A percentile compares a stretch with the other conserved stretches of the same genome.
Evolutionary conservation across 768 basidiomycete genomes (phyloP).

Genomic region (Lactarius vividus): DNA sequence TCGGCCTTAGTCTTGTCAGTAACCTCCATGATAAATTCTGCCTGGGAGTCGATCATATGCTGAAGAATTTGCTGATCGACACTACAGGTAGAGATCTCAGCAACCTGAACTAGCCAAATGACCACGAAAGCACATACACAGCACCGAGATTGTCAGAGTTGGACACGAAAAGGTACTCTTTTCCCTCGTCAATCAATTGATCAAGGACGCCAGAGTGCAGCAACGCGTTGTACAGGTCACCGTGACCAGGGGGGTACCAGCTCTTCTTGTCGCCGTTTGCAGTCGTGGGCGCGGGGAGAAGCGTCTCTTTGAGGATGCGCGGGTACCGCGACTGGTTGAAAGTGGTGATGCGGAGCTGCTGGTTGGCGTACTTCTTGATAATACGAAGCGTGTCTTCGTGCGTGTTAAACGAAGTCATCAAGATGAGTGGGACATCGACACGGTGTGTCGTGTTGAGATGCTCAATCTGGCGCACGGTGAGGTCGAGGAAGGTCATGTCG

Average conservation of each 20-base stretch:
- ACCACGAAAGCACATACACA: constrained; percentile 49
- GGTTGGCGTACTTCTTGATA: constrained; percentile 95
- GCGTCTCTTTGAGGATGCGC: constrained; percentile 84
- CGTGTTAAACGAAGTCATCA: constrained; percentile 99
- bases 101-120: neutral
- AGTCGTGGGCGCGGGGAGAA: constrained; percentile 77
- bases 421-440: constrained; percentile 93
- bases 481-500: constrained; percentile 96
- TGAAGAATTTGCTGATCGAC: constrained; percentile 60
- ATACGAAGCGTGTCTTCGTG: constrained; percentile 94
- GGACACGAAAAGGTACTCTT: constrained; percentile 96
- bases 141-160: constrained; percentile 98
- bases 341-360: constrained; percentile 87
- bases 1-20: constrained; percentile 97
- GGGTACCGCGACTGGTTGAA: constrained; percentile 96
- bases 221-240: constrained; percentile 92
- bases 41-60: constrained; percentile 77
- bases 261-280: constrained; percentile 81
- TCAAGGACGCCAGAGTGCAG: constrained; percentile 89
- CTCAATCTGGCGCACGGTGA: constrained; percentile 93
- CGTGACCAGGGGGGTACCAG: constrained; percentile 98
- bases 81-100: constrained; percentile 12
- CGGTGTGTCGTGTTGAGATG: constrained; percentile 83
- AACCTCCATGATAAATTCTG: constrained; percentile 93
- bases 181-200: constrained; percentile 84